Evolutionary conservation across 805 yeast genomes (phyloP).

Genomic region (Yarrowia sp.): DNA sequence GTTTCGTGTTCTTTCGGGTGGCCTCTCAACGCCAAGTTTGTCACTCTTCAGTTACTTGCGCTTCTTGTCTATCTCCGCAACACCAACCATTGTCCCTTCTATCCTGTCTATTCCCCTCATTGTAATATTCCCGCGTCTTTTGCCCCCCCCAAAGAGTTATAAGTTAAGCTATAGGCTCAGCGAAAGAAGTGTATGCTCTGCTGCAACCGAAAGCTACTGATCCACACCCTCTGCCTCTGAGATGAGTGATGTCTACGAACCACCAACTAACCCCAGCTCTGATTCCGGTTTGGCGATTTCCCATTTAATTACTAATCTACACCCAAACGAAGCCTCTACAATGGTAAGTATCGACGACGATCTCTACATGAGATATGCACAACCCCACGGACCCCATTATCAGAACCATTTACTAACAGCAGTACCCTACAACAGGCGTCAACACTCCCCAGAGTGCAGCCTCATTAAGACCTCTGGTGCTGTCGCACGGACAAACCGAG

Average conservation of each 20-base stretch:
- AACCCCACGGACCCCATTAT: no score
- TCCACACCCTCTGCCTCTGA: neutral
- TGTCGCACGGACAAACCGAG: slow-evolving; percentile 86
- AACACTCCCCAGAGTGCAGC: slow-evolving; percentile 55
- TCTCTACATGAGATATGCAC: slow-evolving; percentile 3
- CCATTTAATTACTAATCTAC: slow-evolving; percentile 24
- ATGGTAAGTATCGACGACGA: slow-evolving; percentile 23
- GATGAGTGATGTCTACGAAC: neutral
- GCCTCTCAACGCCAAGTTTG: no score
- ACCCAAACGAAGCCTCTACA: slow-evolving; percentile 1
- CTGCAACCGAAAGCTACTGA: neutral
- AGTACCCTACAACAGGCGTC: slow-evolving; percentile 51
- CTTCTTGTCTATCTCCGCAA: no score
- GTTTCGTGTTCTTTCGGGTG: no score
- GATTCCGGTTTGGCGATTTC: slow-evolving; percentile 34
- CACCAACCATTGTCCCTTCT: no score
- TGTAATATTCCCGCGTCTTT: slow-evolving; percentile 1
- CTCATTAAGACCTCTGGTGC: slow-evolving; percentile 78
- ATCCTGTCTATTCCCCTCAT: neutral
- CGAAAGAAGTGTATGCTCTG: neutral
- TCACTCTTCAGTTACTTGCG: no score
- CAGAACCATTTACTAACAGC: slow-evolving; percentile 2
- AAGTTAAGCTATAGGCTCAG: neutral
- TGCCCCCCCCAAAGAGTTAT: neutral
- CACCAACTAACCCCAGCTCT: slow-evolving; percentile 22